Base-by-base conservation (phyloP, 2,329 filamentous ascomycete species). In the Emmonsiellopsis sp. region DNA sequence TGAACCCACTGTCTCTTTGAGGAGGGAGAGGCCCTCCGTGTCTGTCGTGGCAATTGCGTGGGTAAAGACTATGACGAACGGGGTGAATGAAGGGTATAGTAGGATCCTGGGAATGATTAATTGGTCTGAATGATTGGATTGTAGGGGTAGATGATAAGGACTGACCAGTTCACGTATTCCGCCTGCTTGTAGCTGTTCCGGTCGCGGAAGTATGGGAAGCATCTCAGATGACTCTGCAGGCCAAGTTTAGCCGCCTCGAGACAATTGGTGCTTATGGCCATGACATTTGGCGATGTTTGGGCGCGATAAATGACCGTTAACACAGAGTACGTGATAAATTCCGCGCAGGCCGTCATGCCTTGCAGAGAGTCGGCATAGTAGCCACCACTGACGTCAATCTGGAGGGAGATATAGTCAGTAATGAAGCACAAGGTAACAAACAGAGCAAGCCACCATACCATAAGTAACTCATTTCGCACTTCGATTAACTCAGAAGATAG, bases 1-100 rank as follows among this genome's bases (percentile, higher is more conserved):
- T 2, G 79, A 83, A 17, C 69, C 64, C 47, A 79, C 76, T 58
- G 85, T 85, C 2, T 77, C 73, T 36, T 75, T 72, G 1, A 86
- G 71, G 1, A 77, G 73, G 33, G 68, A 59, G 4, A 86, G 71
- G 56, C 86, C 82, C 7, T 65, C 64, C 14, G 68, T 65, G 32
- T 74, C 66, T 6, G 77, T 75, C 0, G 77, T 77, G 60, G 83
- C 78, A 33, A 77, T 72, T 1, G 68, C 65, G 51, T 76, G 68
- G 58, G 73, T 74, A 58, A 76, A 76, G 11, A 75, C 62, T 1
- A 76, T 72, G 5, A 76, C 74, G 54, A 76, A 77, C 0, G 74
- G 74, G 40, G 74, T 72, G 57, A 77, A 77, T 0, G 74, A 74
- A 4, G 73, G 67, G 57, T 74, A 62, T 6, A 73, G 63, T 21